Base-by-base conservation (phyloP, 2,329 filamentous ascomycete species). In the Truncatella angustata region DNA sequence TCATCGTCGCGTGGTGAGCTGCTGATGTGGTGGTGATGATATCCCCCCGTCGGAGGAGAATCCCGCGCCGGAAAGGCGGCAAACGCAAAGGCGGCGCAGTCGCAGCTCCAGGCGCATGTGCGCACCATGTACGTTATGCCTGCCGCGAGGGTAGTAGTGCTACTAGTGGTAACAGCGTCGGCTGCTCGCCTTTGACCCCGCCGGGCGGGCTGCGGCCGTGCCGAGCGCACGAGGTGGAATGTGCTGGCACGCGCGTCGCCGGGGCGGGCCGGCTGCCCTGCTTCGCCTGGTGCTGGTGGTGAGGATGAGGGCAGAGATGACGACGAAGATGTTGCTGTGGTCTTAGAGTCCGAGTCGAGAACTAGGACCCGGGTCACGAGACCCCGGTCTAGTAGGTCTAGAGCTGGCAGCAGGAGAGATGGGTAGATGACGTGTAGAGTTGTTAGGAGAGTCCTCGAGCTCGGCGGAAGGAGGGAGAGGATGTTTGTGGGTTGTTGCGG, bases 381-480 rank as follows among this genome's bases (percentile, higher is more conserved):
- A 3, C 79, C 73, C 23, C 90, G 82, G 68, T 99, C 94, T 1
- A 99, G 78, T 0, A 97, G 78, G 68, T 97, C 92, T 3, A 99
- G 78, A 0, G 93, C 91, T 3, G 91, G 89, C 1, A 97, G 84
- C 2, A 97, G 73, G 50, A 91, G 81, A 56, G 84, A 82, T 0
- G 91, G 91, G 63, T 95, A 95, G 12, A 97, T 73, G 30, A 91
- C 88, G 71, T 97, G 92, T 0, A 96, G 80, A 0, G 90, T 91
- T 1, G 91, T 74, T n/a, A 96, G 74, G 14, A 88, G 72, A 45
- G 81, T 76, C 1, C 77, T 73, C 53, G 74, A 67, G n/a, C 70
- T 58, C 1, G 65, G 59, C 3, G 70, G 64, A 35, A 77, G 58
- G 49, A 61, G 65, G 32, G 59, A 60, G 2, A 73, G 68, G 10